Conservation (phyloP, 129 eudicot species). For the Chrysanthemum lavandulifolium region DNA sequence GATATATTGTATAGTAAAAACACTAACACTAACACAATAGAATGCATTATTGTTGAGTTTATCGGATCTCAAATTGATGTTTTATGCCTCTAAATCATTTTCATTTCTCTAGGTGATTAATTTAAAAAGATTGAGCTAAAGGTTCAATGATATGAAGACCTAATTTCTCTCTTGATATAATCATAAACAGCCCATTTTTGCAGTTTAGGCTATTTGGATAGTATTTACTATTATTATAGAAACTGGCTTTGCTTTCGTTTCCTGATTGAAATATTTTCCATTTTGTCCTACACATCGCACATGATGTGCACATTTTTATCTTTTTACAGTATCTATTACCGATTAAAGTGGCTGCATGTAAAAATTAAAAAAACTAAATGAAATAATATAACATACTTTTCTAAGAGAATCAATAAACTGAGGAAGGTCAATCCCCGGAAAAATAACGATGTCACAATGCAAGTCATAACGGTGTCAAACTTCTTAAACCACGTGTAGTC, state of each 20-base stretch:
- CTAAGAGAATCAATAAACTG: too few relatives aligned
- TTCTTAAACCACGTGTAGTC: too few relatives aligned
- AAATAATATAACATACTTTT: not conserved
- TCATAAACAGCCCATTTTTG: not conserved
- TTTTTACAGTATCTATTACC: not conserved
- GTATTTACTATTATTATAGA: not conserved
- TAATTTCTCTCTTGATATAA: not conserved
- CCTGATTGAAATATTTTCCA: not conserved
- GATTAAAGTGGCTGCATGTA: not conserved
- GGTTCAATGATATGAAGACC: too few relatives aligned
- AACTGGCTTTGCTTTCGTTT: slow-evolving; percentile 6
- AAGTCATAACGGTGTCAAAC: too few relatives aligned
- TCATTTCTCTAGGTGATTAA: not conserved
- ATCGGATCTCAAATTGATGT: too few relatives aligned
- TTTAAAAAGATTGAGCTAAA: too few relatives aligned
- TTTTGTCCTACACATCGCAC: slow-evolving; percentile 14
- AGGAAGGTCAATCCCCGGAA: too few relatives aligned
- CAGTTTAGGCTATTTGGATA: not conserved
- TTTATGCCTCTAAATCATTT: not conserved
- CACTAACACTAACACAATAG: too few relatives aligned
- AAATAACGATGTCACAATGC: too few relatives aligned
- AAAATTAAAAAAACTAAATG: too few relatives aligned
- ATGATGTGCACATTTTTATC: not conserved
- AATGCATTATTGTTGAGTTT: too few relatives aligned
- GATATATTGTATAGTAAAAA: too few relatives aligned